Conservation (phyloP, 805 yeast genomes). For the Wickerhamiella occidentalis region DNA sequence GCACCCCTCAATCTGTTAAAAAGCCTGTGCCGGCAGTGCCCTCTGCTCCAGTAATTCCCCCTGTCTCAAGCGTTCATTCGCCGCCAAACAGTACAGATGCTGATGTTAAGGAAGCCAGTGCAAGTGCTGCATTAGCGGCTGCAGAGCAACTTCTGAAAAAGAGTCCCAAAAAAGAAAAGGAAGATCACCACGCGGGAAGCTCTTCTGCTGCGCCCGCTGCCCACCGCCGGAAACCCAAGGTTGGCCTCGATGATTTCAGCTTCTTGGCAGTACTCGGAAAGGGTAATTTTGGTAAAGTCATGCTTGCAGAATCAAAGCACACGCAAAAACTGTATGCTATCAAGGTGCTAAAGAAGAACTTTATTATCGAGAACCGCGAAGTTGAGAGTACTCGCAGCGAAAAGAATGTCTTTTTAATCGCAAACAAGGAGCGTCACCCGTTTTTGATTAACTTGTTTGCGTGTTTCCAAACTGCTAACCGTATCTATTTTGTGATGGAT, state of each 20-base stretch:
- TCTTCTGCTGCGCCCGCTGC: neutral
- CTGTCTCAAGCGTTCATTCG: neutral
- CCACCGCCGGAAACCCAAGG: slow-evolving; percentile 21
- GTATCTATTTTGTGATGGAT: slow-evolving; percentile 97
- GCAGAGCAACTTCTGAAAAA: slow-evolving; percentile 9
- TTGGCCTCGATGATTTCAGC: slow-evolving; percentile 90
- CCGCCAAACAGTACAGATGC: neutral
- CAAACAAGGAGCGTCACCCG: slow-evolving; percentile 84
- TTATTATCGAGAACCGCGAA: slow-evolving; percentile 89
- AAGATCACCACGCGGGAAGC: neutral
- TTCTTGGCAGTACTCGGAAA: slow-evolving; percentile 92
- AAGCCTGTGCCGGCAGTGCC: neutral
- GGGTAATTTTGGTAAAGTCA: slow-evolving; percentile 97
- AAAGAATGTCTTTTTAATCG: slow-evolving; percentile 74
- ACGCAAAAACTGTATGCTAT: slow-evolving; percentile 80
- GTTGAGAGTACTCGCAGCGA: slow-evolving; percentile 91
- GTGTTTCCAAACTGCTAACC: slow-evolving; percentile 94
- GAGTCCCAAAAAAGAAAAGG: neutral
- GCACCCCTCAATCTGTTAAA: neutral
- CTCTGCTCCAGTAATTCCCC: neutral
- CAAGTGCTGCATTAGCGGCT: slow-evolving; percentile 4
- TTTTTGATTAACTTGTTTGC: slow-evolving; percentile 82
- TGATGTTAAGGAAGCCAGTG: slow-evolving; percentile 2
- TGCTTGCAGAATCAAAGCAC: slow-evolving; percentile 88
- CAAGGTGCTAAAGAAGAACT: slow-evolving; percentile 91